Percentiles rank a stretch among this genome's conserved stretches.
Conservation (phyloP, 2,329 filamentous ascomycete genomes). For the Phaeosphaeriaceae sp. region DNA sequence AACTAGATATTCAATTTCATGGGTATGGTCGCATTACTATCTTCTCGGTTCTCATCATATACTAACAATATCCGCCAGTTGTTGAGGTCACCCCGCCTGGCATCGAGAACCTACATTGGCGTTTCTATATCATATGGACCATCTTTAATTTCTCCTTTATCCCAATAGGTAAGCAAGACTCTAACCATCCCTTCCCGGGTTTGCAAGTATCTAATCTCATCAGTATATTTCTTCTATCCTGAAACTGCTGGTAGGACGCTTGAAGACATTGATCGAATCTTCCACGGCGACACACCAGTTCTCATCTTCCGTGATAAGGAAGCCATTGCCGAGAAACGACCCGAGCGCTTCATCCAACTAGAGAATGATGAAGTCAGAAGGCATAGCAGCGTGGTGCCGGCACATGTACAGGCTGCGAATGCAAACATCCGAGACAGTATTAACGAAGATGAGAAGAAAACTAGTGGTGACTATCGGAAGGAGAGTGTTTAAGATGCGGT, state of each 20-base stretch:
- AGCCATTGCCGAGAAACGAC: conserved; percentile 54
- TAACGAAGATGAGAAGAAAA: conserved; percentile 2
- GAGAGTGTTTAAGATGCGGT: conserved; percentile 3
- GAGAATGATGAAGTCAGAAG: conserved; percentile 44
- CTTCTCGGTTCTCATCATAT: neutral
- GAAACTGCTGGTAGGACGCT: conserved; percentile 39
- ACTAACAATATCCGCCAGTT: conserved; percentile 9
- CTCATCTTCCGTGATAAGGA: conserved; percentile 58
- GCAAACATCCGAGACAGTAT: conserved; percentile 3
- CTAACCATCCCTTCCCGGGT: neutral
- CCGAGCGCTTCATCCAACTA: conserved; percentile 53
- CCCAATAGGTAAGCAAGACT: conserved; percentile 37
- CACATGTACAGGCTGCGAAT: conserved; percentile 22
- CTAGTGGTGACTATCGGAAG: neutral
- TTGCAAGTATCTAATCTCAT: conserved; percentile 1
- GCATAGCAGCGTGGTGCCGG: conserved; percentile 28
- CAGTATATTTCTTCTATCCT: conserved; percentile 39
- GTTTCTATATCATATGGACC: conserved; percentile 55
- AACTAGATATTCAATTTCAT: conserved; percentile 59
- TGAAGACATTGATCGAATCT: conserved; percentile 41
- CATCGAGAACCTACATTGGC: conserved; percentile 50
- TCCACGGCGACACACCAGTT: conserved; percentile 34
- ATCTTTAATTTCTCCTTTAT: conserved; percentile 57
- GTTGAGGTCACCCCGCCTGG: conserved; percentile 53
- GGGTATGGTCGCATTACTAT: conserved; percentile 13